Percentiles rank a stretch among this genome's conserved stretches.
phyloP scores from a whole-genome alignment of 768 basidiomycete genomes.

The Russula sp. region DNA sequence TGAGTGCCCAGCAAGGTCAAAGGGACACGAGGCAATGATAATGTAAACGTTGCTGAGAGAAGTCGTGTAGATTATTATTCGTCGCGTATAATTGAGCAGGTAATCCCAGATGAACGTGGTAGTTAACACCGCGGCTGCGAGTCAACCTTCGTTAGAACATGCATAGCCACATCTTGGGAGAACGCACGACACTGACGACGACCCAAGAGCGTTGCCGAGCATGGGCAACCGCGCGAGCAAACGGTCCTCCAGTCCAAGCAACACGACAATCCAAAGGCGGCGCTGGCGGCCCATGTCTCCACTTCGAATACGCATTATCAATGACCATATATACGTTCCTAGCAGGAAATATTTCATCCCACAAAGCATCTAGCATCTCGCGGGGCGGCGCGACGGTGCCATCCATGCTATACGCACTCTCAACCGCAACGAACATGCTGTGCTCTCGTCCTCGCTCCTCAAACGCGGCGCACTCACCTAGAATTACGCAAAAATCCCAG shows the following conservation, averaged over 20 bases:
- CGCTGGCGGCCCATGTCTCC: conserved; percentile 71
- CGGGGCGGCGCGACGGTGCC: conserved; percentile 53
- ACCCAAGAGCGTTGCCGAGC: conserved; percentile 86
- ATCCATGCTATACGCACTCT: conserved; percentile 93
- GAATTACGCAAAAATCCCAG: conserved; percentile 39
- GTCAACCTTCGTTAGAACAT: too few species aligned
- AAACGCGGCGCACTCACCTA: conserved; percentile 39
- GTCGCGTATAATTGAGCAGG: conserved; percentile 84
- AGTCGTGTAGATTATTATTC: conserved; percentile 87
- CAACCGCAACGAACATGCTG: conserved; percentile 74
- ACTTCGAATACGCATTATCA: conserved; percentile 76
- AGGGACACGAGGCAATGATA: neutral
- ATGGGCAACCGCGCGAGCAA: conserved; percentile 80
- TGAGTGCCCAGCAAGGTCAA: neutral
- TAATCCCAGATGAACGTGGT: conserved; percentile 40
- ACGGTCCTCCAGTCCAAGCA: conserved; percentile 60
- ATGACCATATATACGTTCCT: conserved; percentile 62
- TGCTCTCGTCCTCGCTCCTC: conserved; percentile 49
- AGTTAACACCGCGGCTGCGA: conserved; percentile 67
- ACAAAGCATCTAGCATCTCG: conserved; percentile 34
- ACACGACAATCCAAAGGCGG: conserved; percentile 37
- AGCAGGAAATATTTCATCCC: conserved; percentile 47
- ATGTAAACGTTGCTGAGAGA: conserved; percentile 37
- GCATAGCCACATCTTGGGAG: too few species aligned
- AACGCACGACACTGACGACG: conserved; percentile 75